Conservation (phyloP, 371 early-diverging fungal species). For the Mucor plumbeus region DNA sequence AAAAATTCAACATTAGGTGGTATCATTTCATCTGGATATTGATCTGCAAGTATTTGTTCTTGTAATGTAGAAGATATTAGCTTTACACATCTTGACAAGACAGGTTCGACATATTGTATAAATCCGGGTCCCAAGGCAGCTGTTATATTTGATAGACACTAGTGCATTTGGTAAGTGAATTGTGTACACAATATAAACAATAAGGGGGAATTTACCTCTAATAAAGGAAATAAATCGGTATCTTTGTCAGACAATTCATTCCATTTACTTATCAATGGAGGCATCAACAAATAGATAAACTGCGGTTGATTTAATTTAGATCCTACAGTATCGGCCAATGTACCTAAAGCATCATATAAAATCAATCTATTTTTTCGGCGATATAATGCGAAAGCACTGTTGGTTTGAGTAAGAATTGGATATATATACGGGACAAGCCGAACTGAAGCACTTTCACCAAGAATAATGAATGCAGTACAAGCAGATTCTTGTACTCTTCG, state of each 20-base stretch:
- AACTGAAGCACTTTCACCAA: slow-evolving; percentile 85
- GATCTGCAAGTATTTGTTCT: slow-evolving; percentile 55
- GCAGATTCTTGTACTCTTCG: slow-evolving; percentile 95
- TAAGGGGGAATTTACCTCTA: slow-evolving; percentile 71
- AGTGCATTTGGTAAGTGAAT: not conserved
- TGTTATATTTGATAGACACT: slow-evolving; percentile 84
- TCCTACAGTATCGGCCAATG: slow-evolving; percentile 89
- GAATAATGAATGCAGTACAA: slow-evolving; percentile 89
- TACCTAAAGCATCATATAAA: slow-evolving; percentile 92
- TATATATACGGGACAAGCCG: slow-evolving; percentile 81
- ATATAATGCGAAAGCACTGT: slow-evolving; percentile 82
- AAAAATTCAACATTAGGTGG: slow-evolving; percentile 85
- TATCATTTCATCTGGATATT: slow-evolving; percentile 57
- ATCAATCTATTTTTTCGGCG: slow-evolving; percentile 88
- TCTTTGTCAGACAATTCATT: slow-evolving; percentile 76
- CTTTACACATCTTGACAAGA: slow-evolving; percentile 79
- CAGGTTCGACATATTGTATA: slow-evolving; percentile 72
- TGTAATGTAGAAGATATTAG: slow-evolving; percentile 71
- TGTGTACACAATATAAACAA: not conserved
- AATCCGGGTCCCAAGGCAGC: slow-evolving; percentile 83
- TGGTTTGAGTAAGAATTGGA: slow-evolving; percentile 76
- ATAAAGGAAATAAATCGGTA: slow-evolving; percentile 86
- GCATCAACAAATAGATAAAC: slow-evolving; percentile 81
- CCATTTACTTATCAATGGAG: slow-evolving; percentile 86
- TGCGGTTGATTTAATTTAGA: slow-evolving; percentile 74